These are phyloP conservation scores for Termitomyces sp. DNA, from an alignment of 768 basidiomycete genomes.

Conservation along the genomic window DNA sequence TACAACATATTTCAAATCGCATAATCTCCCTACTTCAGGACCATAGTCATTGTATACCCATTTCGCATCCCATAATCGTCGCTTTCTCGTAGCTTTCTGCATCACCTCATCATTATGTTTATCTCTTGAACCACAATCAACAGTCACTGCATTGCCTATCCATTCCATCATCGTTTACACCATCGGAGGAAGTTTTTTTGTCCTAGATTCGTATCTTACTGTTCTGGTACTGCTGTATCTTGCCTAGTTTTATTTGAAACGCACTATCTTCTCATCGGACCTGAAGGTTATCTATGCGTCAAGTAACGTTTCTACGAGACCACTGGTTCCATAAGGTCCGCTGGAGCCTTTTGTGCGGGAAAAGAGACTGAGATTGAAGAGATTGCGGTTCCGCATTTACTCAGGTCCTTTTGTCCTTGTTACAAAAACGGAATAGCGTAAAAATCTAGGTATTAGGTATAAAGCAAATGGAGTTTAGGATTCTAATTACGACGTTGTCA, in stretches of 20 bases:
- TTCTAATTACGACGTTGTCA: too few species aligned
- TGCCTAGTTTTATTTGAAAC: background rate
- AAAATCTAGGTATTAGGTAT: too few species aligned
- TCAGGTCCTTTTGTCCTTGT: background rate
- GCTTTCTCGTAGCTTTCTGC: background rate
- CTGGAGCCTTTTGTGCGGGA: too few species aligned
- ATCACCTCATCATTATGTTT: background rate
- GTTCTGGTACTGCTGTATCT: background rate
- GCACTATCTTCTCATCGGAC: background rate
- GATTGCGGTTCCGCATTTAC: background rate
- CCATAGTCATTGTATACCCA: too few species aligned
- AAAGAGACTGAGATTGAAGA: background rate
- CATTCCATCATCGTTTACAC: background rate
- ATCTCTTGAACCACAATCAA: background rate
- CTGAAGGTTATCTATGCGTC: background rate
- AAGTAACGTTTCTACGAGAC: background rate
- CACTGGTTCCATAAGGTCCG: too few species aligned
- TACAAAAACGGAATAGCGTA: too few species aligned
- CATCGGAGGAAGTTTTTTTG: background rate
- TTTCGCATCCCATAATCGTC: background rate
- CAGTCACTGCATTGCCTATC: background rate
- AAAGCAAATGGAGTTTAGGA: too few species aligned
- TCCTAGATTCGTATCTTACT: background rate
- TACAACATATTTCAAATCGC: background rate
- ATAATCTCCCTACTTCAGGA: background rate